Evolutionary conservation across 2,329 filamentous ascomycete species (phyloP).

Genomic region (Ploettnerulaceae sp.): DNA sequence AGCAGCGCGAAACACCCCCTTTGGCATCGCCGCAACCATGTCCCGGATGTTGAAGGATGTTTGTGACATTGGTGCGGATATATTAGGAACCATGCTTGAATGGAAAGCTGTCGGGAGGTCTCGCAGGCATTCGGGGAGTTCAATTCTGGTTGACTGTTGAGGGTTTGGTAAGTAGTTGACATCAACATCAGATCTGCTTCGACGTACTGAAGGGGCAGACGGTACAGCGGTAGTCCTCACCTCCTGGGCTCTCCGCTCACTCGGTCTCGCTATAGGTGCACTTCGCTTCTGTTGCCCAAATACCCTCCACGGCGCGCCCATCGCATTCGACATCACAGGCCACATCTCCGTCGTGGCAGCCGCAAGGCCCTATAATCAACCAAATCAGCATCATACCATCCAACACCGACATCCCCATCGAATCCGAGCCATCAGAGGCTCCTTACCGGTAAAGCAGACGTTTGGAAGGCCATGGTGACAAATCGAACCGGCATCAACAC

Average conservation of each 20-base stretch:
- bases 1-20: slow-evolving; percentile 20
- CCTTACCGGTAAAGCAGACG: slow-evolving; percentile 27
- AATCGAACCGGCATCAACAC: background rate
- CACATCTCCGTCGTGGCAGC: slow-evolving; percentile 40
- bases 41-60: slow-evolving; percentile 15
- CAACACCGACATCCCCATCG: background rate
- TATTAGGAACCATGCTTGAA: slow-evolving; percentile 16
- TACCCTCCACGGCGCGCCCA: slow-evolving; percentile 36
- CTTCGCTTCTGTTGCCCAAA: slow-evolving; percentile 24
- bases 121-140: slow-evolving; percentile 21
- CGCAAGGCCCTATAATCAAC: slow-evolving; percentile 41
- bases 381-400: slow-evolving; percentile 8
- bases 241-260: slow-evolving; percentile 5
- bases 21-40: slow-evolving; percentile 21
- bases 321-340: slow-evolving; percentile 39
- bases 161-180: slow-evolving; percentile 8
- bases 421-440: background rate
- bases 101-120: slow-evolving; percentile 18
- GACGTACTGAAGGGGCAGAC: slow-evolving; percentile 12
- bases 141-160: slow-evolving; percentile 13
- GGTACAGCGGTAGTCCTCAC: slow-evolving; percentile 2
- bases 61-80: slow-evolving; percentile 14
- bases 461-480: slow-evolving; percentile 27
- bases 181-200: background rate
- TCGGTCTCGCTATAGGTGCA: slow-evolving; percentile 14